phyloP scores from a whole-genome alignment of 352 stramenopile genomes.

The Pythium aphanidermatum region DNA sequence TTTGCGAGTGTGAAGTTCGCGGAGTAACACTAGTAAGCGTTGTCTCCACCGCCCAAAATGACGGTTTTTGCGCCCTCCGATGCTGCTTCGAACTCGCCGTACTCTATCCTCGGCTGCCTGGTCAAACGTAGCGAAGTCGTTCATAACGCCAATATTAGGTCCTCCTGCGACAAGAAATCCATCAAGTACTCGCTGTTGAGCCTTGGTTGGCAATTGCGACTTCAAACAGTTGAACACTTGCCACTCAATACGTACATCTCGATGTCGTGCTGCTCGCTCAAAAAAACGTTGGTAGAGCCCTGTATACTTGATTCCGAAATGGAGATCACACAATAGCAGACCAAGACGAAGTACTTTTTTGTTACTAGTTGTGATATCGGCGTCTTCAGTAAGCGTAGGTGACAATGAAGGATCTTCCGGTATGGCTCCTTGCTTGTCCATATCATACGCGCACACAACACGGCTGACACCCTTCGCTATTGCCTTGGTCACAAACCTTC shows the following conservation, averaged over 20 bases:
- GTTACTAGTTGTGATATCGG: slow-evolving; percentile 2
- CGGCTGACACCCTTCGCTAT: slow-evolving; percentile 25
- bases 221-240: slow-evolving; percentile 33
- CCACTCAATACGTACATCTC: slow-evolving; percentile 25
- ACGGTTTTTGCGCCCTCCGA: slow-evolving; percentile 12
- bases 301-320: slow-evolving; percentile 35
- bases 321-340: slow-evolving; percentile 30
- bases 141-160: slow-evolving; percentile 13
- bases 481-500: slow-evolving; percentile 25
- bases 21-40: slow-evolving; percentile 19
- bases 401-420: too few species aligned
- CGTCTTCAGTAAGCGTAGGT: not conserved
- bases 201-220: slow-evolving; percentile 26
- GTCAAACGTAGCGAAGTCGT: not conserved
- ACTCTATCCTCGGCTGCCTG: not conserved
- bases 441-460: slow-evolving; percentile 32
- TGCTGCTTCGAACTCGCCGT: not conserved
- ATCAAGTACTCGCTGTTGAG: slow-evolving; percentile 21
- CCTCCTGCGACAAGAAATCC: slow-evolving; percentile 31
- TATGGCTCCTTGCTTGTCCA: slow-evolving; percentile 8
- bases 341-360: slow-evolving; percentile 22
- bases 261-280: slow-evolving; percentile 20
- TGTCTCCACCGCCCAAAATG: slow-evolving; percentile 14
- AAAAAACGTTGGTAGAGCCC: slow-evolving; percentile 33
- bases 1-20: slow-evolving; percentile 21